A percentile compares a stretch with the other conserved stretches of the same genome.
Evolutionary conservation across 2,329 filamentous ascomycete genomes (phyloP).

Genomic region (Trichophyton rubrum): DNA sequence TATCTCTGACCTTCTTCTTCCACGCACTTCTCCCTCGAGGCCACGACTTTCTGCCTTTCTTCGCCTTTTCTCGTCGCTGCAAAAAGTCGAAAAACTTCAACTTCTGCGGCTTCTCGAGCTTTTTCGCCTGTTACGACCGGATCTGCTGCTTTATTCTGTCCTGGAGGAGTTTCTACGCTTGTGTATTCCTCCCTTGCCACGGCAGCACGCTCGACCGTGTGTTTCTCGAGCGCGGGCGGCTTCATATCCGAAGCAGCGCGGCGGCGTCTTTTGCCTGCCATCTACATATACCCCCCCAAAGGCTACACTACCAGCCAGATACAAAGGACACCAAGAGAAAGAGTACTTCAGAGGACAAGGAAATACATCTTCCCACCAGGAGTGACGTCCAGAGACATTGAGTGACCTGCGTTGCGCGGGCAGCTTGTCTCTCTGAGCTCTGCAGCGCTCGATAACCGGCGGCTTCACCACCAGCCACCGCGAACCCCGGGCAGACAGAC

Average conservation of each 20-base stretch:
- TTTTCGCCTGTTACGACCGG: neutral
- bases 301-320: neutral
- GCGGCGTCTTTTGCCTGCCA: neutral
- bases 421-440: neutral
- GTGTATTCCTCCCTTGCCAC: neutral
- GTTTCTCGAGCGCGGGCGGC: no score
- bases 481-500: neutral
- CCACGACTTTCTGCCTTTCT: neutral
- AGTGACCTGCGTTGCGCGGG: neutral
- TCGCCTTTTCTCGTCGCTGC: neutral
- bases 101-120: neutral
- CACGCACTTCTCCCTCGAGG: neutral
- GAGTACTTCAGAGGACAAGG: neutral
- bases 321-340: neutral
- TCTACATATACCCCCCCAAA: neutral
- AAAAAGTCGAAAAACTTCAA: neutral
- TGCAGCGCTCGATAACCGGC: neutral
- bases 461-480: neutral
- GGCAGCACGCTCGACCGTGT: neutral
- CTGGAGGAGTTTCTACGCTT: neutral
- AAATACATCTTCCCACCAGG: neutral
- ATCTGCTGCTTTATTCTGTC: neutral
- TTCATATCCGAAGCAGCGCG: neutral
- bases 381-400: neutral
- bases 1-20: neutral